Conservation (phyloP, 768 basidiomycete genomes). For the Boletus huronensis region DNA sequence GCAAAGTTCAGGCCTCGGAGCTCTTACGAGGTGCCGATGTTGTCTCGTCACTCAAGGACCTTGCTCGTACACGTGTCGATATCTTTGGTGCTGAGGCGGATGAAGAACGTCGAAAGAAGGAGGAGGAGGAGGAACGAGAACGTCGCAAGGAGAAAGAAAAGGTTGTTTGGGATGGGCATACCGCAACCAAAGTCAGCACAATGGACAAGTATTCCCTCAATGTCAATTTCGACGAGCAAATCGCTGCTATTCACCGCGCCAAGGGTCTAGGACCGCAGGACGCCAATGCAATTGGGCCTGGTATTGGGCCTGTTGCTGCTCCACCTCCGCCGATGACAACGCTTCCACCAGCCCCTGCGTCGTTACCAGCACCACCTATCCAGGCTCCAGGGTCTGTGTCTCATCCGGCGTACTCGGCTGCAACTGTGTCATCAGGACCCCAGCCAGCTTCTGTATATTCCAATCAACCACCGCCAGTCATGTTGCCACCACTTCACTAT, state of each 20-base stretch:
- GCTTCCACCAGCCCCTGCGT: conserved; percentile 66
- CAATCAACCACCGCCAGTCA: conserved; percentile 58
- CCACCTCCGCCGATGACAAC: conserved; percentile 59
- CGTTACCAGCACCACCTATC: conserved; percentile 66
- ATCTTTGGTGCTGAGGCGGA: conserved; percentile 94
- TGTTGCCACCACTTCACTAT: conserved; percentile 83
- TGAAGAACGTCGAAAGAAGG: conserved; percentile 81
- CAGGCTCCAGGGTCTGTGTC: conserved; percentile 40
- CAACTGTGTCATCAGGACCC: conserved; percentile 87
- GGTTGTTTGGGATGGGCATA: conserved; percentile 98
- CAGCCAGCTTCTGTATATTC: conserved; percentile 79
- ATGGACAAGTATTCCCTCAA: conserved; percentile 90
- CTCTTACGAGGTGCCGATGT: conserved; percentile 91
- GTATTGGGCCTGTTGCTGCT: conserved; percentile 78
- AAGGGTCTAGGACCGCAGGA: conserved; percentile 88
- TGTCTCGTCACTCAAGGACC: conserved; percentile 85
- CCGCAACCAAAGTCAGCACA: conserved; percentile 87
- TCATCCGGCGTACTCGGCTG: conserved; percentile 66
- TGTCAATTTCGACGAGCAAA: conserved; percentile 97
- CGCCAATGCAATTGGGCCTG: conserved; percentile 76
- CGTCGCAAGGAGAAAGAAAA: conserved; percentile 87
- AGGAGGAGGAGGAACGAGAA: conserved; percentile 83
- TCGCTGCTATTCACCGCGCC: conserved; percentile 91
- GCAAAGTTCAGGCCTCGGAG: conserved; percentile 86
- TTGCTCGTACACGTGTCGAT: conserved; percentile 94